A percentile compares a stretch with the other conserved stretches of the same genome.
These are phyloP conservation scores for Pichia rugopelliculosa DNA, from an alignment of 805 yeast species.

Conservation along the genomic window DNA sequence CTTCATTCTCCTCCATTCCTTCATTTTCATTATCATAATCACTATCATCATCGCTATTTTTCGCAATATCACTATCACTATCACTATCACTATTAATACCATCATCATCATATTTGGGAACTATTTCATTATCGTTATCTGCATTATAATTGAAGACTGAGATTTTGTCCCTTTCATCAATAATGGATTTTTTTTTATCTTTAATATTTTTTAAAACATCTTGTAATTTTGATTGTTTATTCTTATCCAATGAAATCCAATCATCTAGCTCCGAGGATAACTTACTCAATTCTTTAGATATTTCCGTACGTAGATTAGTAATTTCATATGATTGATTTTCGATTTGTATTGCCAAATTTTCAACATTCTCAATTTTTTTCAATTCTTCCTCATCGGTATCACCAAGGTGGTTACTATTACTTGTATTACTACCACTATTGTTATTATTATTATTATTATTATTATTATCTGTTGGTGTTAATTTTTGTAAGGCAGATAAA, in stretches of 20 bases:
- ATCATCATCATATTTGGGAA: slow-evolving; percentile 13
- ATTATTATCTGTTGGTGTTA: background rate
- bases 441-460: background rate
- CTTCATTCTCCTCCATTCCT: background rate
- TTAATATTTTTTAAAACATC: background rate
- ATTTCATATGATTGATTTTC: slow-evolving; percentile 13
- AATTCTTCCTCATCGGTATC: background rate
- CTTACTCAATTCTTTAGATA: slow-evolving; percentile 22
- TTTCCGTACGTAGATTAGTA: slow-evolving; percentile 16
- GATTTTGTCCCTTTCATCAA: slow-evolving; percentile 5
- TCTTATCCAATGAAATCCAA: slow-evolving; percentile 20
- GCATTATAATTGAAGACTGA: slow-evolving; percentile 1
- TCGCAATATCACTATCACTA: background rate
- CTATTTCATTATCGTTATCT: slow-evolving; percentile 12
- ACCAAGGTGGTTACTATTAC: background rate
- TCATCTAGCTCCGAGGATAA: slow-evolving; percentile 26
- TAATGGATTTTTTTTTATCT: slow-evolving; percentile 1
- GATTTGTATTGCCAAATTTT: slow-evolving; percentile 19
- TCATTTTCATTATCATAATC: background rate
- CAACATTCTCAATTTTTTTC: background rate
- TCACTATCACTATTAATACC: slow-evolving; percentile 8
- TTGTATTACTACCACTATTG: too few relatives aligned
- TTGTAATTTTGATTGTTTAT: slow-evolving; percentile 4
- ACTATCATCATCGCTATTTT: slow-evolving; percentile 1
- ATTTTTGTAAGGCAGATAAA: slow-evolving; percentile 3